Conservation (phyloP, 495 filamentous ascomycete species). For the Trichoderma virens region DNA sequence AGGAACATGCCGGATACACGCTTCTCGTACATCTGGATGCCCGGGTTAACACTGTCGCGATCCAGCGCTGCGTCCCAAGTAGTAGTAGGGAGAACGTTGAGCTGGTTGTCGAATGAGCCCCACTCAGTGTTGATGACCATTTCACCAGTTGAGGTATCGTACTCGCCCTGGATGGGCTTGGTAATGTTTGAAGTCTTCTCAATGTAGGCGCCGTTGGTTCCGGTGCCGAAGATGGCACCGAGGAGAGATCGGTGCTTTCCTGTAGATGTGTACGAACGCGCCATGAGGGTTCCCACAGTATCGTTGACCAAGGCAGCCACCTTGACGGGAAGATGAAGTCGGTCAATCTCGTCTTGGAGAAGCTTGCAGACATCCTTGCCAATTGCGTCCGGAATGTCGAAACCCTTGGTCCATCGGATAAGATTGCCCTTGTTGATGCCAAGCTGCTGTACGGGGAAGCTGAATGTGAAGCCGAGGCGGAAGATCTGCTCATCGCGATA, state of each 20-base stretch:
- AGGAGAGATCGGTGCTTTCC: constrained; percentile 80
- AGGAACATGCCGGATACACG: constrained; percentile 97
- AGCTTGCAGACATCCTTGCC: constrained; percentile 91
- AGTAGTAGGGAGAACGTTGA: constrained; percentile 79
- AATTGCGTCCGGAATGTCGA: constrained; percentile 85
- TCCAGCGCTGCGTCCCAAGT: constrained; percentile 76
- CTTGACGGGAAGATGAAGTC: constrained; percentile 75
- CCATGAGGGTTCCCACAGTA: constrained; percentile 96
- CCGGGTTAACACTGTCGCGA: constrained; percentile 76
- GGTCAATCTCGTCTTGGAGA: constrained; percentile 86
- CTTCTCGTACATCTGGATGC: constrained; percentile 99
- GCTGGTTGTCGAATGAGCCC: constrained; percentile 94
- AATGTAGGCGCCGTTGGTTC: constrained; percentile 91
- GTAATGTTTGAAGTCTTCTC: constrained; percentile 63
- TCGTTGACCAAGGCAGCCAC: constrained; percentile 96
- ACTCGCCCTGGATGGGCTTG: constrained; percentile 57
- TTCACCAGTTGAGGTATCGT: constrained; percentile 74
- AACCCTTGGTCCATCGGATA: constrained; percentile 97
- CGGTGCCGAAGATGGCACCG: constrained; percentile 90
- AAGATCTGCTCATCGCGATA: constrained; percentile 66
- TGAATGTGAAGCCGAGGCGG: constrained; percentile 93
- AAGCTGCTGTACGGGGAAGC: constrained; percentile 88
- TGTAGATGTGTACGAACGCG: constrained; percentile 86
- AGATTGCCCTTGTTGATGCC: constrained; percentile 90
- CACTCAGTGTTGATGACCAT: constrained; percentile 99